These are phyloP conservation scores for Pichia norvegensis DNA, from an alignment of 1,139 yeast genomes.

Conservation along the genomic window DNA sequence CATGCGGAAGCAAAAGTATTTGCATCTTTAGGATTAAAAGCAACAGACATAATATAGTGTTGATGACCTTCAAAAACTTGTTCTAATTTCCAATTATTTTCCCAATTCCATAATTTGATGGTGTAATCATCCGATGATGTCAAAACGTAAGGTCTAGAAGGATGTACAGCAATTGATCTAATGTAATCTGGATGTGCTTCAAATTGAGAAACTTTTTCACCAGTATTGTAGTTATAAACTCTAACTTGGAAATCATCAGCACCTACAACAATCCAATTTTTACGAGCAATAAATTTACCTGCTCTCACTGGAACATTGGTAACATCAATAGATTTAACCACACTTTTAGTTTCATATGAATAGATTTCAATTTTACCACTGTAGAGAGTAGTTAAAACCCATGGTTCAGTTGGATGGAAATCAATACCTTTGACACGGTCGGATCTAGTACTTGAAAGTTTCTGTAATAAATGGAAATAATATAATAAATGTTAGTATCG, in stretches of 20 bases:
- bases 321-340: constrained; percentile 71
- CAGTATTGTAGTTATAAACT: constrained; percentile 90
- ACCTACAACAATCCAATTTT: constrained; percentile 96
- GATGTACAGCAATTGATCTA: constrained; percentile 89
- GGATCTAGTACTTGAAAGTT: constrained; percentile 77
- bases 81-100: constrained; percentile 79
- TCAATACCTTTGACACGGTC: constrained; percentile 97
- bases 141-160: constrained; percentile 79
- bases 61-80: constrained; percentile 93
- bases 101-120: constrained; percentile 97
- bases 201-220: constrained; percentile 87
- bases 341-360: constrained; percentile 76
- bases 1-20: constrained; percentile 96
- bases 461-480: constrained; percentile 32
- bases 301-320: constrained; percentile 94
- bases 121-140: constrained; percentile 91
- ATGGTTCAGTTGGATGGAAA: constrained; percentile 96
- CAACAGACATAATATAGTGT: constrained; percentile 90
- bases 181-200: constrained; percentile 98
- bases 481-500: background rate
- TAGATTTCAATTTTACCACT: constrained; percentile 85
- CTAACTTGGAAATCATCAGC: constrained; percentile 92
- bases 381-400: constrained; percentile 84
- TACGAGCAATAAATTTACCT: constrained; percentile 89
- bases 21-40: constrained; percentile 95